phyloP scores from a whole-genome alignment of 768 basidiomycete genomes.

The Pulveroboletus frians region DNA sequence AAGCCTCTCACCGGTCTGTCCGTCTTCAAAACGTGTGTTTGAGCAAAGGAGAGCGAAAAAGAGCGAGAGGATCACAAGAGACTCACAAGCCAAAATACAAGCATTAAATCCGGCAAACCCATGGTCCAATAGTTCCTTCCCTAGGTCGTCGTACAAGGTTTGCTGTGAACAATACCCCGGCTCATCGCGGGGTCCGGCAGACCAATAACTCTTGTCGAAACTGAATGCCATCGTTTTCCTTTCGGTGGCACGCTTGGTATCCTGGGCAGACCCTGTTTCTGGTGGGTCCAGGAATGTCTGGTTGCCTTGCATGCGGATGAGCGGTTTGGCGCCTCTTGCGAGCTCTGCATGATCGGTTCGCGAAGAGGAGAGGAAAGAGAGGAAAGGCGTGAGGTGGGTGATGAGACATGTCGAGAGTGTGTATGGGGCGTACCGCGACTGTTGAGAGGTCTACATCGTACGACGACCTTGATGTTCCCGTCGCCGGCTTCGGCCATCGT shows the following conservation, averaged over 20 bases:
- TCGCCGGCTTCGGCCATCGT: constrained; percentile 73
- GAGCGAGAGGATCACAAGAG: constrained; percentile 1
- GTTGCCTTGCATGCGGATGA: constrained; percentile 94
- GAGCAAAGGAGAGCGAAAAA: not conserved
- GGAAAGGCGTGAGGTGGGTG: not conserved
- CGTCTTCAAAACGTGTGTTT: constrained; percentile 38
- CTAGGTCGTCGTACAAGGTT: constrained; percentile 90
- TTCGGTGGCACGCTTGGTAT: constrained; percentile 80
- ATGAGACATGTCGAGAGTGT: constrained; percentile 1
- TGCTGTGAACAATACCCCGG: constrained; percentile 90
- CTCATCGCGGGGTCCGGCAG: constrained; percentile 85
- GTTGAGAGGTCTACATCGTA: constrained; percentile 96
- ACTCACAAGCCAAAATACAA: constrained; percentile 97
- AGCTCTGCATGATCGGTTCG: constrained; percentile 54
- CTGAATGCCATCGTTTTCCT: constrained; percentile 87
- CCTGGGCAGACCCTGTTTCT: constrained; percentile 61
- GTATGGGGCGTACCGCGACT: constrained; percentile 63
- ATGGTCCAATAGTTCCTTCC: constrained; percentile 91
- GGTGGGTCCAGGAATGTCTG: constrained; percentile 92
- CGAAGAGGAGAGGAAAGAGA: not conserved
- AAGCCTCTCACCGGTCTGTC: constrained; percentile 72
- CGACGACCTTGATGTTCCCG: constrained; percentile 89
- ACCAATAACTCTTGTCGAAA: constrained; percentile 99
- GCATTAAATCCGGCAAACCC: constrained; percentile 96
- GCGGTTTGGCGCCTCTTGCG: constrained; percentile 85